Conservation (phyloP, 768 basidiomycete species). For the Strobilomyces confusus region DNA sequence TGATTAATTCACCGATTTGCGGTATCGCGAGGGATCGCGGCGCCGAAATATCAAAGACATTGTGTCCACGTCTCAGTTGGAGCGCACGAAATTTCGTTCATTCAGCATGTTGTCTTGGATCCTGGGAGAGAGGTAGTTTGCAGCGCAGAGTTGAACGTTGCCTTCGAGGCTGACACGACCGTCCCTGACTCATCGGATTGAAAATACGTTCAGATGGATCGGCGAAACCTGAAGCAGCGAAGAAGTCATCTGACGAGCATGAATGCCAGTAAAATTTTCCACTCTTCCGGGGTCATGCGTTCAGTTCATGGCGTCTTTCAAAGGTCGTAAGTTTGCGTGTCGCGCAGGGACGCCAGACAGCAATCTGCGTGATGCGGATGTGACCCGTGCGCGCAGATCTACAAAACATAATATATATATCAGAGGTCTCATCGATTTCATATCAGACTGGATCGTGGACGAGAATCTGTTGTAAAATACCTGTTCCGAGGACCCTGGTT, state of each 20-base stretch:
- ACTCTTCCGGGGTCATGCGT: background rate
- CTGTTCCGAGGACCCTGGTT: slow-evolving; percentile 13
- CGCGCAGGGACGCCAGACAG: too few species aligned
- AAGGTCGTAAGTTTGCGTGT: too few species aligned
- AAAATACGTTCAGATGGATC: background rate
- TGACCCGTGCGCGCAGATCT: background rate
- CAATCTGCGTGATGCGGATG: too few species aligned
- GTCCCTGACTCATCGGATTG: background rate
- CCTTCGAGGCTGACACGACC: background rate
- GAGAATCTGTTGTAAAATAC: background rate
- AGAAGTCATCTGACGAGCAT: too few species aligned
- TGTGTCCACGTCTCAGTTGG: background rate
- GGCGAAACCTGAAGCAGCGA: background rate
- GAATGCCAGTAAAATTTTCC: too few species aligned
- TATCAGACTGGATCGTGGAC: slow-evolving; percentile 14
- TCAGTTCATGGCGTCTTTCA: too few species aligned
- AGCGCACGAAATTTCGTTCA: background rate
- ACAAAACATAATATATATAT: background rate
- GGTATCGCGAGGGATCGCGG: background rate
- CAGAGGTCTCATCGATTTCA: slow-evolving; percentile 15
- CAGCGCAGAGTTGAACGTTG: too few species aligned
- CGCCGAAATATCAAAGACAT: slow-evolving; percentile 2
- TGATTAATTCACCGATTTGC: slow-evolving; percentile 7
- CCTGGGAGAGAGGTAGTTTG: too few species aligned
- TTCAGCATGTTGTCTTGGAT: too few species aligned